Base-by-base conservation (phyloP, 2,329 filamentous ascomycete species). In the Fusarium siculi region DNA sequence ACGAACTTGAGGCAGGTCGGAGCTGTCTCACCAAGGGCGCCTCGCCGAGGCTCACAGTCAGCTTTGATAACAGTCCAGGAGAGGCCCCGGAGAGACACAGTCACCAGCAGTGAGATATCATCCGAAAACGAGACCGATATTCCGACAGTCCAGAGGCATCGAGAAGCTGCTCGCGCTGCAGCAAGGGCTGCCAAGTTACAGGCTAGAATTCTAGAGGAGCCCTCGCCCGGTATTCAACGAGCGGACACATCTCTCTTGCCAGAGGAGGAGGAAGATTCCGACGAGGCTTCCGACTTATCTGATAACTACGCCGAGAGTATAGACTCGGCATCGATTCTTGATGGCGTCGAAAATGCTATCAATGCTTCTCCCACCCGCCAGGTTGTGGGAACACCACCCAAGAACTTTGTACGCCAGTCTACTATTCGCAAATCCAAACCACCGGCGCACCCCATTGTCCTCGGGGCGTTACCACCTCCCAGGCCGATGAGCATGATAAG, bases 71-170 rank as follows among this genome's bases (percentile, higher is more conserved):
- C 88, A 3, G 88, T 92, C 65, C 93, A 92, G 79, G 91, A 92
- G 81, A 85, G 93, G 21, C 87, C 91, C 4, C 86, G 93, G 39
- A 85, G 93, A 72, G 93, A 95, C 79, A 95, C 93, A 0, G 91
- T 93, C 52, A 95, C 93, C 3, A 94, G 93, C 81, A 95, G 93
- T 77, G 93, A 96, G 74, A 90, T 96, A 76, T 95, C 93, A 0
- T 95, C 93, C 0, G 93, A 96, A 70, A 95, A 94, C 75, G 93
- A 96, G 76, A 87, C 93, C 50, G 93, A 94, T 74, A 87, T 90
- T 2, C 88, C 90, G 0, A 87, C 87, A 3, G 93, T 91, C 77
- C 90, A 91, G 72, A 87, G 87, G 74, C 89, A 91, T 66, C 85
- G 89, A 53, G 89, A 92, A 68, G 89, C 88, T 5, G 86, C 89